Percentiles rank a stretch among this genome's conserved stretches.
Conservation (phyloP, 2,329 filamentous ascomycete genomes). For the Colletotrichum melonis region DNA sequence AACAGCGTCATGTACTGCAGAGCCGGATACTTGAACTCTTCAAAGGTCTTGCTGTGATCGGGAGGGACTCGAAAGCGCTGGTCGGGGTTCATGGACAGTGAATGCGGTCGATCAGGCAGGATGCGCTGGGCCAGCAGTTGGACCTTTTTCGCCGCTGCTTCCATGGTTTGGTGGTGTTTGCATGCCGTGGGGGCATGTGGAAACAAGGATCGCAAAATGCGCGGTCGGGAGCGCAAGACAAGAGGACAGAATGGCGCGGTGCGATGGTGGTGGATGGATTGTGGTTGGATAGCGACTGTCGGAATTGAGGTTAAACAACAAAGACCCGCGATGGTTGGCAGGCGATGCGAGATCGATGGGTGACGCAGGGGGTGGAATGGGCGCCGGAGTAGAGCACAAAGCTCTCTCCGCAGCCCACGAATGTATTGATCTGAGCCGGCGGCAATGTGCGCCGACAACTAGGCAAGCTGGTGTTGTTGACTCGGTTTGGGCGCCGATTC, state of each 20-base stretch:
- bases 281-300: slow-evolving; percentile 24
- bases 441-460: slow-evolving; percentile 28
- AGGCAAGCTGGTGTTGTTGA: neutral
- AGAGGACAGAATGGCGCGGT: neutral
- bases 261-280: slow-evolving; percentile 15
- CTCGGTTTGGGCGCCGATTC: neutral
- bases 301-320: slow-evolving; percentile 26
- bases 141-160: slow-evolving; percentile 68
- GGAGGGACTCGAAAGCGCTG: slow-evolving; percentile 58
- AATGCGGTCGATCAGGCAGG: slow-evolving; percentile 64
- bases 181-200: slow-evolving; percentile 37
- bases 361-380: slow-evolving; percentile 26
- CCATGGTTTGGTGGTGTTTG: slow-evolving; percentile 59
- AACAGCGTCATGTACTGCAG: slow-evolving; percentile 69
- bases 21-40: slow-evolving; percentile 61
- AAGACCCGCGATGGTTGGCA: slow-evolving; percentile 31
- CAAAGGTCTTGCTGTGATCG: slow-evolving; percentile 52
- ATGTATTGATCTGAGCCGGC: slow-evolving; percentile 15
- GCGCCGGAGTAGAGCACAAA: slow-evolving; percentile 41
- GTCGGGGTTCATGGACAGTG: slow-evolving; percentile 61
- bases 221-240: slow-evolving; percentile 16
- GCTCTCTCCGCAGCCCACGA: slow-evolving; percentile 40
- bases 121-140: slow-evolving; percentile 63
- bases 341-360: slow-evolving; percentile 21
- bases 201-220: slow-evolving; percentile 17